Percentiles rank a stretch among this genome's conserved stretches.
phyloP scores from a whole-genome alignment of 1,284 basidiomycete genomes.

The Heterobasidion occidentale region DNA sequence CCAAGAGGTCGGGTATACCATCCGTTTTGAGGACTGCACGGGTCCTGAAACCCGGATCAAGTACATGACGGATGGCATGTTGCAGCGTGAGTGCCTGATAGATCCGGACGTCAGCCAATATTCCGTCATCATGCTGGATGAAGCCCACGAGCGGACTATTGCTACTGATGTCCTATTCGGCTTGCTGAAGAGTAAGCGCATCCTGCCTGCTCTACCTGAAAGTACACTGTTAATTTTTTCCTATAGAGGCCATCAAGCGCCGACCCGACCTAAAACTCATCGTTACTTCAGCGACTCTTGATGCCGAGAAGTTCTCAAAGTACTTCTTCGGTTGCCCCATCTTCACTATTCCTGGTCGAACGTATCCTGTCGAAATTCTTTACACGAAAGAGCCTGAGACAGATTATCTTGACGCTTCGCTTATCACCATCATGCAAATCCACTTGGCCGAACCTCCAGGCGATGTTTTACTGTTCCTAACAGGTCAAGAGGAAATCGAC shows the following conservation, averaged over 20 bases:
- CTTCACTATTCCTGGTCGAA: slow-evolving; percentile 98
- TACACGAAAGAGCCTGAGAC: slow-evolving; percentile 98
- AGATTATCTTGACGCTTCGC: slow-evolving; percentile 97
- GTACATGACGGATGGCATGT: slow-evolving; percentile 99
- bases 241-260: slow-evolving; percentile 86
- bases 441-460: slow-evolving; percentile 97
- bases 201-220: slow-evolving; percentile 10
- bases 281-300: slow-evolving; percentile 97
- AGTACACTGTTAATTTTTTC: slow-evolving; percentile 13
- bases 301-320: slow-evolving; percentile 98
- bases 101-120: slow-evolving; percentile 92
- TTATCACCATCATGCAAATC: slow-evolving; percentile 99
- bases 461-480: slow-evolving; percentile 94
- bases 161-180: slow-evolving; percentile 98
- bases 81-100: slow-evolving; percentile 93
- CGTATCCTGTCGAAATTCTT: slow-evolving; percentile 95
- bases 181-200: slow-evolving; percentile 79
- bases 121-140: slow-evolving; percentile 96
- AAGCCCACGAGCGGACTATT: slow-evolving; percentile 98
- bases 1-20: slow-evolving; percentile 96
- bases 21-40: slow-evolving; percentile 99
- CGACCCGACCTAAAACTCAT: slow-evolving; percentile 96
- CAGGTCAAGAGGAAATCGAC: slow-evolving; percentile 98
- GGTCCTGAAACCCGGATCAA: slow-evolving; percentile 98
- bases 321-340: slow-evolving; percentile 99